Percentiles rank a stretch among this genome's conserved stretches.
Evolutionary conservation across 2,329 filamentous ascomycete genomes (phyloP).

Genomic region (Lachnellula occidentalis): DNA sequence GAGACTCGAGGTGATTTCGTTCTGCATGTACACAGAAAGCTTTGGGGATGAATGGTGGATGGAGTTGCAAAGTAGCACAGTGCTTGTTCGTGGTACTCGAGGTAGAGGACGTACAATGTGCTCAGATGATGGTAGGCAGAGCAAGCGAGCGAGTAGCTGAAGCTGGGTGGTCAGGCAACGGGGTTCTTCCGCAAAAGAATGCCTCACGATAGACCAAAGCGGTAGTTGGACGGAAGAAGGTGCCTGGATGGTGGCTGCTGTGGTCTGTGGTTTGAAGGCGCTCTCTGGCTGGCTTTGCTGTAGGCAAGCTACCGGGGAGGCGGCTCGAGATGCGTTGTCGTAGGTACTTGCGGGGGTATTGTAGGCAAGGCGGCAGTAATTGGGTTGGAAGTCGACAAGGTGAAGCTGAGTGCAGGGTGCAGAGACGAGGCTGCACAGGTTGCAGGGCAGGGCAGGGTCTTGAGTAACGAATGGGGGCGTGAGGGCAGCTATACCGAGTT

Average conservation of each 20-base stretch:
- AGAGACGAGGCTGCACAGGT: constrained; percentile 12
- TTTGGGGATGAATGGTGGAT: constrained; percentile 2
- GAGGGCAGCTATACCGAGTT: constrained; percentile 17
- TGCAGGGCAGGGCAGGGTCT: background rate
- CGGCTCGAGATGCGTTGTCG: constrained; percentile 7
- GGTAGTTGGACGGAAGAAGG: constrained; percentile 8
- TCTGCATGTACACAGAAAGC: constrained; percentile 32
- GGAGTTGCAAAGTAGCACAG: background rate
- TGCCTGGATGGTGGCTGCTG: constrained; percentile 19
- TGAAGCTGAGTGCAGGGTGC: background rate
- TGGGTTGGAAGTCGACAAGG: background rate
- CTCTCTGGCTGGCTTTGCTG: background rate
- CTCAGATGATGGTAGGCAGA: background rate
- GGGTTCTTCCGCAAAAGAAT: background rate
- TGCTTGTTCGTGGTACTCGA: background rate
- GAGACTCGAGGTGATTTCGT: constrained; percentile 30
- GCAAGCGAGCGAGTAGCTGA: constrained; percentile 1
- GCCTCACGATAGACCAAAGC: constrained; percentile 1
- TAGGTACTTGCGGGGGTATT: background rate
- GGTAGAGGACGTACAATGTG: background rate
- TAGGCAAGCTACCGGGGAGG: constrained; percentile 18
- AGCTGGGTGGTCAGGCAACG: constrained; percentile 3
- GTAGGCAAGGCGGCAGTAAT: background rate
- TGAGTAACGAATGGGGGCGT: constrained; percentile 9
- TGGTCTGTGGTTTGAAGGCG: background rate